phyloP scores from a whole-genome alignment of 495 filamentous ascomycete genomes.

The Daldinia bambusicola region DNA sequence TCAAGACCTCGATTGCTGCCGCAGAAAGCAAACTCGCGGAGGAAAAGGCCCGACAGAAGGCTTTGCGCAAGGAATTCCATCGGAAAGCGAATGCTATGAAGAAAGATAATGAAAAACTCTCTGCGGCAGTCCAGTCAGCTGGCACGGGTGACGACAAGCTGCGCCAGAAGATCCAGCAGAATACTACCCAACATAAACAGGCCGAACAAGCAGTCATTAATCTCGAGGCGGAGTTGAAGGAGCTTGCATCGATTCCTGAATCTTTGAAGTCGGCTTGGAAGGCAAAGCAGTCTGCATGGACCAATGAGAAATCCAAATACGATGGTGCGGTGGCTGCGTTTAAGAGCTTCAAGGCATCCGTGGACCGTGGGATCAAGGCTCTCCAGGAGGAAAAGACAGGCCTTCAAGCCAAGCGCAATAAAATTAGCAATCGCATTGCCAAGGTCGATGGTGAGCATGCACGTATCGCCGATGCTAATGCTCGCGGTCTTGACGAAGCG shows the following conservation, averaged over 20 bases:
- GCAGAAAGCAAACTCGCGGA: conserved; percentile 82
- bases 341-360: conserved; percentile 68
- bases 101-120: conserved; percentile 83
- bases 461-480: conserved; percentile 79
- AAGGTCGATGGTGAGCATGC: conserved; percentile 83
- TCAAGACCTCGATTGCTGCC: conserved; percentile 85
- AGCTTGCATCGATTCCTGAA: conserved; percentile 73
- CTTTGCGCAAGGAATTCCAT: conserved; percentile 82
- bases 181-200: conserved; percentile 79
- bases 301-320: conserved; percentile 70
- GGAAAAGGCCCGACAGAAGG: conserved; percentile 77
- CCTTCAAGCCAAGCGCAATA: conserved; percentile 79
- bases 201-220: conserved; percentile 77
- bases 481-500: conserved; percentile 76
- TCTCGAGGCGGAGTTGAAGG: conserved; percentile 72
- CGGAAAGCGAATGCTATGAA: conserved; percentile 71
- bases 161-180: conserved; percentile 79
- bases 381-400: conserved; percentile 73
- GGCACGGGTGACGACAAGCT: conserved; percentile 85
- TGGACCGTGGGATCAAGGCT: conserved; percentile 70
- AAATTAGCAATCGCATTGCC: conserved; percentile 76
- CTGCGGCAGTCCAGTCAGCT: conserved; percentile 71
- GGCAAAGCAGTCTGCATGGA: conserved; percentile 68
- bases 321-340: conserved; percentile 68
- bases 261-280: conserved; percentile 70